Evolutionary conservation across 2,329 filamentous ascomycete genomes (phyloP), one percentile per base, ranked within the genome.

Genomic region (Dactylellina sp.): DNA sequence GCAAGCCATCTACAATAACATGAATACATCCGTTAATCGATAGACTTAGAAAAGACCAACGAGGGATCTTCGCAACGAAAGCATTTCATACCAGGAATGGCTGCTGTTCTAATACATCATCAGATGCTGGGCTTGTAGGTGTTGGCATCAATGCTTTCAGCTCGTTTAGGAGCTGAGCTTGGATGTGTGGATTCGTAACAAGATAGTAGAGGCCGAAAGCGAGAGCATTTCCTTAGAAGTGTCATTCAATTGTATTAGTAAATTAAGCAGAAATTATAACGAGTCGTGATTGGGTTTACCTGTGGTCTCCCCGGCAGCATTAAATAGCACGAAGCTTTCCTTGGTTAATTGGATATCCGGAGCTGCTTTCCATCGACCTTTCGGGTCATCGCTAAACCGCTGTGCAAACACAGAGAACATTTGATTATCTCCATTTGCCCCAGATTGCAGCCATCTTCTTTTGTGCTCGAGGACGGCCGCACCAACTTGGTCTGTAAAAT

Each of bases 331-430:
- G 11, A 44, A 25, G 1, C 24, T 37, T 1, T 72, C 68, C 16
- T 61, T 44, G 14, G 37, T 44, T 14, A 65, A 32, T 14, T 62
- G 47, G 39, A 62, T 50, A 52, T 70, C 64, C 2, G 64, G 62
- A 22, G 44, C 44, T 4, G 39, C 56, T 20, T 71, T 63, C 50
- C 57, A 20, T 18, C 57, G 46, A 5, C 55, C 44, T 20, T 63
- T 62, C 50, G 28, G 39, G 35, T 62, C 57, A 22, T 56, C 65
- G 22, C 14, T 18, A 32, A 55, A 63, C 16, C 62, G 37, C 18
- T 71, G 65, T 4, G 42, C 28, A 12, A 62, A 71, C 2, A 63
- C 42, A 1, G 56, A 56, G 18, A 52, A 22, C 18, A 63, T 32
- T 9, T 32, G 28, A 42, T 25, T 24, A 46, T 14, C 62, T 39